These are phyloP conservation scores for Diaporthe capsici DNA, from an alignment of 2,329 filamentous ascomycete genomes.

Conservation along the genomic window DNA sequence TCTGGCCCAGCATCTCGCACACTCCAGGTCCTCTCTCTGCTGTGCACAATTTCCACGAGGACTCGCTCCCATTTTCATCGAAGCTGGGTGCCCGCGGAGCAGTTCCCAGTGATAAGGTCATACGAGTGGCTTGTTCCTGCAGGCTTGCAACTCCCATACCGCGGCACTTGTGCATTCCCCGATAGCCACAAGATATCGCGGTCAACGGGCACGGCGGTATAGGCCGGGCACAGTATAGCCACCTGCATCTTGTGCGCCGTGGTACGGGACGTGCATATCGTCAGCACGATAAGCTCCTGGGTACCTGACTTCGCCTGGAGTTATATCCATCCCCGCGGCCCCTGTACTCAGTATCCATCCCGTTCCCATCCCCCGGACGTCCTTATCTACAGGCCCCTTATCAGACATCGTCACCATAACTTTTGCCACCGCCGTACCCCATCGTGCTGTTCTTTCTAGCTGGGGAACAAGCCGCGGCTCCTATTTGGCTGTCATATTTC, in stretches of 20 bases:
- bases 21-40: slow-evolving; percentile 4
- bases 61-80: slow-evolving; percentile 19
- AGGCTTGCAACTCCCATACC: slow-evolving; percentile 14
- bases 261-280: slow-evolving; percentile 22
- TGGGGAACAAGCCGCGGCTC: slow-evolving; percentile 25
- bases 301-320: slow-evolving; percentile 5
- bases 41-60: slow-evolving; percentile 5
- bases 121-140: slow-evolving; percentile 12
- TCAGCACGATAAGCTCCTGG: slow-evolving; percentile 16
- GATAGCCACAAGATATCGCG: slow-evolving; percentile 18
- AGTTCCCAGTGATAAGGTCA: slow-evolving; percentile 32
- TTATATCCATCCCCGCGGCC: slow-evolving; percentile 29
- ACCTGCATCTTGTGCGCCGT: slow-evolving; percentile 18
- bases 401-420: slow-evolving; percentile 34
- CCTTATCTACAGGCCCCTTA: slow-evolving; percentile 37
- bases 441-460: slow-evolving; percentile 3
- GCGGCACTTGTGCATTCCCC: slow-evolving; percentile 6
- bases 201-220: slow-evolving; percentile 21
- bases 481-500: slow-evolving; percentile 39
- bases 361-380: slow-evolving; percentile 4
- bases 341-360: slow-evolving; percentile 13
- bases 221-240: not conserved
- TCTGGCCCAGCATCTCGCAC: slow-evolving; percentile 22
- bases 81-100: not conserved
- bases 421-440: slow-evolving; percentile 26